Evolutionary conservation across 1,284 basidiomycete species (phyloP).

Genomic region (Blastosporella zonata): DNA sequence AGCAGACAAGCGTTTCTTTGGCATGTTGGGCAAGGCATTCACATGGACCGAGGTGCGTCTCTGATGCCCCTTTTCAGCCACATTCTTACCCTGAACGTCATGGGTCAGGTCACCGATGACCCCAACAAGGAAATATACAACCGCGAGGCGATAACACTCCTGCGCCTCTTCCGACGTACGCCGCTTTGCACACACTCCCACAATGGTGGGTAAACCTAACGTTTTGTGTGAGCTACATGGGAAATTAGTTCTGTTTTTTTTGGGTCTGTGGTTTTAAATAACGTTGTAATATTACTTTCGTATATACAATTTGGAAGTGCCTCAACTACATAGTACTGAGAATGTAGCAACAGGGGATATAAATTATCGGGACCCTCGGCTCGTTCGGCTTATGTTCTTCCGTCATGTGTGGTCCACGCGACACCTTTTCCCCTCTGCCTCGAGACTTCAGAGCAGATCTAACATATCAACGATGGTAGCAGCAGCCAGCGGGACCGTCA

Average conservation of each 20-base stretch:
- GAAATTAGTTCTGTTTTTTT: background rate
- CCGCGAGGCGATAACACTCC: constrained; percentile 55
- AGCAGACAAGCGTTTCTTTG: constrained; percentile 91
- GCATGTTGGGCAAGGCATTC: constrained; percentile 79
- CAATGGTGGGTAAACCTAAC: background rate
- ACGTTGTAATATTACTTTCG: constrained; percentile 1
- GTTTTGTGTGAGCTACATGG: background rate
- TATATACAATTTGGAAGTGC: background rate
- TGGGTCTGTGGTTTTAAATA: background rate
- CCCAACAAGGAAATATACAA: constrained; percentile 47
- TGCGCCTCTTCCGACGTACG: constrained; percentile 37
- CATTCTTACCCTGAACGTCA: constrained; percentile 2
- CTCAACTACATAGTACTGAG: constrained; percentile 1
- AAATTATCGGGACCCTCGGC: background rate
- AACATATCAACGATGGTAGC: constrained; percentile 32
- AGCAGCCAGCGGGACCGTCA: constrained; percentile 45
- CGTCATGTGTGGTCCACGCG: constrained; percentile 16
- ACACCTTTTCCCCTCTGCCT: constrained; percentile 9
- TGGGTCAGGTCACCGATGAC: constrained; percentile 48
- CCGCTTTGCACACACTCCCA: background rate
- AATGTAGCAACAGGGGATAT: too few species aligned
- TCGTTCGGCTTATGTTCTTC: constrained; percentile 10
- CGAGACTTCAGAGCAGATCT: background rate
- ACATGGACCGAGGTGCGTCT: constrained; percentile 63
- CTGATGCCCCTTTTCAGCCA: background rate